phyloP scores from a whole-genome alignment of 805 yeast genomes.

The Wickerhamomyces hampshirensis region DNA sequence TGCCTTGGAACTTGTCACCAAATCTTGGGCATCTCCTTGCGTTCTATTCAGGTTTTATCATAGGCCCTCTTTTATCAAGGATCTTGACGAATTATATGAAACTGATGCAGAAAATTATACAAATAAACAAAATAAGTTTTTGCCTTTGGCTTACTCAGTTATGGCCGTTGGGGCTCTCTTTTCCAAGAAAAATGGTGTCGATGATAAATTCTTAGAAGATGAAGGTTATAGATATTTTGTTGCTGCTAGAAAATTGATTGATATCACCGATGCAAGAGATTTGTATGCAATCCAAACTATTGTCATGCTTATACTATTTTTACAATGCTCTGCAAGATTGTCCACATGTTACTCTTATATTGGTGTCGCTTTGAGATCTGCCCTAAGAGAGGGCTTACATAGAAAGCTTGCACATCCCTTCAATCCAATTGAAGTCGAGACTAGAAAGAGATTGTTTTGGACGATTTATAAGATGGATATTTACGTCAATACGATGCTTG shows the following conservation, averaged over 20 bases:
- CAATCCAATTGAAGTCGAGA: conserved; percentile 77
- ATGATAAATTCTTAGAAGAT: conserved; percentile 44
- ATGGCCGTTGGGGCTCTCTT: conserved; percentile 86
- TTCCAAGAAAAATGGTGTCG: conserved; percentile 39
- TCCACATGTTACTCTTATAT: conserved; percentile 87
- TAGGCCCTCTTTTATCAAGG: conserved; percentile 72
- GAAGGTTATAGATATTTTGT: conserved; percentile 78
- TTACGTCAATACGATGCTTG: conserved; percentile 81
- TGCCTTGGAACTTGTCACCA: conserved; percentile 65
- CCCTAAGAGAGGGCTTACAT: conserved; percentile 79
- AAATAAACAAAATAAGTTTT: conserved; percentile 65
- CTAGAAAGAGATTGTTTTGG: conserved; percentile 82
- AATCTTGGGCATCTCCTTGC: conserved; percentile 84
- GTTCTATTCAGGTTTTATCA: conserved; percentile 83
- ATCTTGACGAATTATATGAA: conserved; percentile 69
- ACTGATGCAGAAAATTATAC: conserved; percentile 68
- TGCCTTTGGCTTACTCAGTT: conserved; percentile 81
- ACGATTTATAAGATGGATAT: conserved; percentile 88
- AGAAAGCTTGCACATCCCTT: conserved; percentile 51
- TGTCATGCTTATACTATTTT: conserved; percentile 78
- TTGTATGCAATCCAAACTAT: conserved; percentile 78
- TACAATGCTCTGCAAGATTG: conserved; percentile 84
- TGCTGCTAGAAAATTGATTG: conserved; percentile 75
- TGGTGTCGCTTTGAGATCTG: conserved; percentile 81
- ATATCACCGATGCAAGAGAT: conserved; percentile 78